A percentile compares a stretch with the other conserved stretches of the same genome.
Conservation (phyloP, 441 rosid species). For the Pelargonium cotyledonis region DNA sequence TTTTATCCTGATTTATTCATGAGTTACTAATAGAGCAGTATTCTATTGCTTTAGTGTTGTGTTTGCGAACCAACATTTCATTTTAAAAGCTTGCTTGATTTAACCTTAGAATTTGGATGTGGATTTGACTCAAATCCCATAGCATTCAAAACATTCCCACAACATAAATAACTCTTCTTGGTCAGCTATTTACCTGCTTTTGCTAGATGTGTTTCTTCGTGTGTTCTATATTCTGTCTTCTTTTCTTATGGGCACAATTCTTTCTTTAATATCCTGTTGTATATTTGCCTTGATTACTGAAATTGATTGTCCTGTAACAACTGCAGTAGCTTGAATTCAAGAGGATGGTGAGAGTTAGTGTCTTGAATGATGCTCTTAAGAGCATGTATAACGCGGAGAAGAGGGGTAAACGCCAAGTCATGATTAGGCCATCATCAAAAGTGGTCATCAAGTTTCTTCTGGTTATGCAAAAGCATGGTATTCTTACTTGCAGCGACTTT, state of each 20-base stretch:
- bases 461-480: conserved; percentile 30
- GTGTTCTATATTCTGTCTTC: background rate
- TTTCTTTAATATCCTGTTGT: background rate
- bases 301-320: background rate
- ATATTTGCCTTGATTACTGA: background rate
- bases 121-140: no score
- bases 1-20: no score
- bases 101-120: no score
- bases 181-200: background rate
- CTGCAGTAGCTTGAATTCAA: background rate
- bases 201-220: background rate
- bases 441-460: conserved; percentile 24
- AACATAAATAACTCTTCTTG: no score
- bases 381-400: conserved; percentile 26
- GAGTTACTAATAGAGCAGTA: background rate
- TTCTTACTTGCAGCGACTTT: background rate
- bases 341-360: conserved; percentile 27
- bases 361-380: conserved; percentile 29
- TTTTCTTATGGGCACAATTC: background rate
- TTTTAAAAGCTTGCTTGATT: no score
- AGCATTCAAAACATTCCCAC: no score
- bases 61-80: no score
- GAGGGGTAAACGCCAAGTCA: conserved; percentile 26
- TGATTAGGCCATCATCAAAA: conserved; percentile 27
- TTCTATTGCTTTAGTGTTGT: background rate